phyloP scores from a whole-genome alignment of 2,329 filamentous ascomycete genomes.

The Ascomycota sp. region DNA sequence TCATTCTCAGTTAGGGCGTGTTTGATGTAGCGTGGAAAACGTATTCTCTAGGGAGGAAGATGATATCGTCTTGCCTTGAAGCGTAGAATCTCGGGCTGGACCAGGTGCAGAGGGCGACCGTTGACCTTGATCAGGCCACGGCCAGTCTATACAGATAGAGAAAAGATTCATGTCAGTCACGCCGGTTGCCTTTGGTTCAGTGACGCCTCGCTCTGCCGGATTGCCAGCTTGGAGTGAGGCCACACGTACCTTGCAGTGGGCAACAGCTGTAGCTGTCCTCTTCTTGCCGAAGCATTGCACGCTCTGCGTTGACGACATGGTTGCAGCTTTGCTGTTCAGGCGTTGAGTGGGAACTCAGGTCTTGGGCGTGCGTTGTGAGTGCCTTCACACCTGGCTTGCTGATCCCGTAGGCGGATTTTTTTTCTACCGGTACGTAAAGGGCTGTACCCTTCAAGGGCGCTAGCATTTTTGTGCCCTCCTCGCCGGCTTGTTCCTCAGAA shows the following conservation, averaged over 20 bases:
- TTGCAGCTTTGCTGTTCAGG: conserved; percentile 20
- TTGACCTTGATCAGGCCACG: conserved; percentile 92
- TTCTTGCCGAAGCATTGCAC: conserved; percentile 99
- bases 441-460: conserved; percentile 13
- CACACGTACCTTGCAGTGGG: conserved; percentile 67
- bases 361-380: not conserved
- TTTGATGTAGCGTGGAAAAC: too few species aligned
- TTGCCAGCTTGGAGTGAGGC: conserved; percentile 1
- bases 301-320: conserved; percentile 60
- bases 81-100: conserved; percentile 90
- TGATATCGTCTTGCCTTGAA: conserved; percentile 53
- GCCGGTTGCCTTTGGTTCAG: too few species aligned
- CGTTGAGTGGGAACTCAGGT: conserved; percentile 1
- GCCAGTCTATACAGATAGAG: conserved; percentile 13
- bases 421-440: conserved; percentile 8
- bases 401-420: conserved; percentile 3
- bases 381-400: not conserved
- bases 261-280: conserved; percentile 76
- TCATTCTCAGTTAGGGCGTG: not conserved
- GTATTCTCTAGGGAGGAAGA: too few species aligned
- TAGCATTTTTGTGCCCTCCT: conserved; percentile 4
- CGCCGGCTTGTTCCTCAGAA: not conserved
- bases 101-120: conserved; percentile 82
- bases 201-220: too few species aligned
- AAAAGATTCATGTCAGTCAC: not conserved